These are phyloP conservation scores for Cymodocea nodosa DNA, from an alignment of 116 monocot genomes.

Conservation along the genomic window DNA sequence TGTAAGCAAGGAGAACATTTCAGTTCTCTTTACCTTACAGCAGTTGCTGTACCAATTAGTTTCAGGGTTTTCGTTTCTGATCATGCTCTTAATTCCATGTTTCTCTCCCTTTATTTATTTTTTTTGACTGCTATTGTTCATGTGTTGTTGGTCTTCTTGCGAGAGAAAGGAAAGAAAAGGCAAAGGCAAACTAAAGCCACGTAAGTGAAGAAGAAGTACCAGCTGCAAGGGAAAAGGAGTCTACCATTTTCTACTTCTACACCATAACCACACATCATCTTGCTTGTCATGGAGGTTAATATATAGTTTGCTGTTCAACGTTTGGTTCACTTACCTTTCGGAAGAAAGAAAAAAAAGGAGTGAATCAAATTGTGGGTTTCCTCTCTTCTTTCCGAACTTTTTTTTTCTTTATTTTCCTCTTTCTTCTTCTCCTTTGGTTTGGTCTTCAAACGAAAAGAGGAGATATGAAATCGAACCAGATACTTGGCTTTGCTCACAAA, in stretches of 20 bases:
- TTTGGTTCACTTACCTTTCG: too few relatives aligned
- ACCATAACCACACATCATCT: conserved; percentile 1
- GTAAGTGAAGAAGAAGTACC: conserved; percentile 3
- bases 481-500: too few relatives aligned
- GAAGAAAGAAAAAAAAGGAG: too few relatives aligned
- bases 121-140: too few relatives aligned
- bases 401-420: neutral
- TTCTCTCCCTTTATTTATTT: neutral
- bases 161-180: neutral
- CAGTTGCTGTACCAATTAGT: neutral
- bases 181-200: conserved; percentile 7
- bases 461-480: too few relatives aligned
- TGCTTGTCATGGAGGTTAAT: conserved; percentile 1
- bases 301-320: neutral
- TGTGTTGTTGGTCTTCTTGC: neutral
- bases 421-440: neutral
- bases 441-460: neutral
- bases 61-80: neutral
- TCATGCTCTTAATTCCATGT: too few relatives aligned
- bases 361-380: neutral
- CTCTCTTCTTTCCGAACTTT: too few relatives aligned
- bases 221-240: conserved; percentile 2
- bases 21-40: neutral
- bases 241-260: conserved; percentile 2
- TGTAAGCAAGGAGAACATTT: conserved; percentile 2